Percentiles rank a stretch among this genome's conserved stretches.
phyloP scores from a whole-genome alignment of 805 yeast species.

The Wickerhamiella azyma region DNA sequence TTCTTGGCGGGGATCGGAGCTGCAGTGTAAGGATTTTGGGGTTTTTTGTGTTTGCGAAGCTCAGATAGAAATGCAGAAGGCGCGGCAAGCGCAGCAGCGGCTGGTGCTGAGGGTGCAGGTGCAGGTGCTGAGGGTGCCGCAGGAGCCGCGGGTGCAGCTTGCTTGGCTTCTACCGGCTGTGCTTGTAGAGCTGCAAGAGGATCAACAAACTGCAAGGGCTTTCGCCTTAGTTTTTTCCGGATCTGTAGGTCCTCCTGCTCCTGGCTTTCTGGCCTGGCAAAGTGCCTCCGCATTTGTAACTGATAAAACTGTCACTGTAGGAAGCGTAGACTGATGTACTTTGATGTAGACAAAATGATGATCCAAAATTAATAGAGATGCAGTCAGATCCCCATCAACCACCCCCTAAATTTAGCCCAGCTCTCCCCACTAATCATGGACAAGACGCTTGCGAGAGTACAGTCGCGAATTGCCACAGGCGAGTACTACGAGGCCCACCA shows the following conservation, averaged over 20 bases:
- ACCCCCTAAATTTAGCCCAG: too few species aligned
- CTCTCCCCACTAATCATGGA: slow-evolving; percentile 11
- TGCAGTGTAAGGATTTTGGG: slow-evolving; percentile 17
- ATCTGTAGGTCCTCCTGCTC: background rate
- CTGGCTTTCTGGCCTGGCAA: background rate
- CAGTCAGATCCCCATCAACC: too few species aligned
- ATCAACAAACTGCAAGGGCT: too few species aligned
- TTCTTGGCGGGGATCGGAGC: slow-evolving; percentile 22
- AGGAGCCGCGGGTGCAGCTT: too few species aligned
- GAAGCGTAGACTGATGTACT: too few species aligned
- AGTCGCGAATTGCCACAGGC: slow-evolving; percentile 43
- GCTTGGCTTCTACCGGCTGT: too few species aligned
- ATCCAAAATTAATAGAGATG: too few species aligned
- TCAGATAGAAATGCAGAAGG: background rate
- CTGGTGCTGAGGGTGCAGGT: background rate
- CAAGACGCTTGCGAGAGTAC: slow-evolving; percentile 17
- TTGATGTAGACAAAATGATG: too few species aligned
- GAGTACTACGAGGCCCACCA: slow-evolving; percentile 94
- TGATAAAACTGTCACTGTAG: too few species aligned
- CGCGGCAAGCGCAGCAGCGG: background rate
- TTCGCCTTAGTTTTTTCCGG: too few species aligned
- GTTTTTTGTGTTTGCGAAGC: slow-evolving; percentile 7
- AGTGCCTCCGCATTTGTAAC: background rate
- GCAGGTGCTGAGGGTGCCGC: background rate
- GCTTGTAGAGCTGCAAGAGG: too few species aligned